phyloP scores from a whole-genome alignment of 2,329 filamentous ascomycete genomes.

The Scedosporium boydii region DNA sequence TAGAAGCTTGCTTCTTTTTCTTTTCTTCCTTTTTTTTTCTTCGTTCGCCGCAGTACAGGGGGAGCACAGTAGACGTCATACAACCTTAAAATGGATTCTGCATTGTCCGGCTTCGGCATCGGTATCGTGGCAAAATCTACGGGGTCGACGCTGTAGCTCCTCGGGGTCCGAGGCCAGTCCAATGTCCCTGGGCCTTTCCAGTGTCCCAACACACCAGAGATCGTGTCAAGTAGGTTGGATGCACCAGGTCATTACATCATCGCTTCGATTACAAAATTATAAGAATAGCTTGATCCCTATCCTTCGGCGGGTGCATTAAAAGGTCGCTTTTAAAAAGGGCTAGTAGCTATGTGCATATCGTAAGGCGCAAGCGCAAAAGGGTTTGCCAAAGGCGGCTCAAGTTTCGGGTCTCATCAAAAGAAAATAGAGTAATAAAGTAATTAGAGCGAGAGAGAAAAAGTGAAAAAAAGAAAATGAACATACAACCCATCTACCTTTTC shows the following conservation, averaged over 20 bases:
- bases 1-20: neutral
- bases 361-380: neutral
- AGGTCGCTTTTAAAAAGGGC: neutral
- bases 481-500: slow-evolving; percentile 7
- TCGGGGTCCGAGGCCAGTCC: too few species aligned
- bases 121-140: too few species aligned
- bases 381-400: neutral
- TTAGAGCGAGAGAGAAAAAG: slow-evolving; percentile 4
- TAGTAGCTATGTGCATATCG: neutral
- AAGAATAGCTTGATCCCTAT: too few species aligned
- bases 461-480: slow-evolving; percentile 5
- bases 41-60: neutral
- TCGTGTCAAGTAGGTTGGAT: too few species aligned
- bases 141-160: too few species aligned
- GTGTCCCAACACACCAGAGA: too few species aligned
- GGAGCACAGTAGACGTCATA: neutral
- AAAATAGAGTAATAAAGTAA: neutral
- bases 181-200: too few species aligned
- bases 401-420: neutral
- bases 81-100: neutral
- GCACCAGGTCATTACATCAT: too few species aligned
- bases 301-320: too few species aligned
- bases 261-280: too few species aligned
- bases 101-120: too few species aligned
- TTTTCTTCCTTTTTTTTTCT: neutral